Conservation (phyloP, 345 rosid species). For the Nasturtium officinale region DNA sequence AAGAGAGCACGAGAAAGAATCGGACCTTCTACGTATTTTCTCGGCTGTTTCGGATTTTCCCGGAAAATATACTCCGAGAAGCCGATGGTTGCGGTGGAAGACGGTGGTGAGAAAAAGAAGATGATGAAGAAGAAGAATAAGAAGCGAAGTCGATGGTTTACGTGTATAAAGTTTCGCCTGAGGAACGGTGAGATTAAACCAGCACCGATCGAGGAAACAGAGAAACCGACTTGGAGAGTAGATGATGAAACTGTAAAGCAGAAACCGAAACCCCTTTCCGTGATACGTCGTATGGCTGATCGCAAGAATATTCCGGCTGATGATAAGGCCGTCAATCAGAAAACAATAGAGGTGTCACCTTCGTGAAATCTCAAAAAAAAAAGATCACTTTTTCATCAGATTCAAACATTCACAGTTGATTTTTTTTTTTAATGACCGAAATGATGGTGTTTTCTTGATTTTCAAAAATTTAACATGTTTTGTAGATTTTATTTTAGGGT, state of each 20-base stretch:
- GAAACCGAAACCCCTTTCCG: neutral
- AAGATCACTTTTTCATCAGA: neutral
- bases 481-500: neutral
- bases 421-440: neutral
- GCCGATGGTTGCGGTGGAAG: conserved; percentile 3
- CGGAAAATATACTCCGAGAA: conserved; percentile 30
- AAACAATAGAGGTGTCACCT: conserved; percentile 28
- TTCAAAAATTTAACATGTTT: neutral
- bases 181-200: conserved; percentile 51
- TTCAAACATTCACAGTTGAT: neutral
- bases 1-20: conserved; percentile 18
- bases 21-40: conserved; percentile 39
- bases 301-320: conserved; percentile 29
- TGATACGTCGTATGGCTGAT: conserved; percentile 38
- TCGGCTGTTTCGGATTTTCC: conserved; percentile 55
- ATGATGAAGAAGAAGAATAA: neutral
- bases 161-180: conserved; percentile 38
- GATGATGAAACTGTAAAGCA: conserved; percentile 23
- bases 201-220: conserved; percentile 47
- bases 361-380: neutral
- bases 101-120: conserved; percentile 14
- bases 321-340: conserved; percentile 25
- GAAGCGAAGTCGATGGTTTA: conserved; percentile 27
- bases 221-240: neutral
- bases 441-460: neutral